phyloP scores from a whole-genome alignment of 352 stramenopile species.

The Globisporangium parvum region DNA sequence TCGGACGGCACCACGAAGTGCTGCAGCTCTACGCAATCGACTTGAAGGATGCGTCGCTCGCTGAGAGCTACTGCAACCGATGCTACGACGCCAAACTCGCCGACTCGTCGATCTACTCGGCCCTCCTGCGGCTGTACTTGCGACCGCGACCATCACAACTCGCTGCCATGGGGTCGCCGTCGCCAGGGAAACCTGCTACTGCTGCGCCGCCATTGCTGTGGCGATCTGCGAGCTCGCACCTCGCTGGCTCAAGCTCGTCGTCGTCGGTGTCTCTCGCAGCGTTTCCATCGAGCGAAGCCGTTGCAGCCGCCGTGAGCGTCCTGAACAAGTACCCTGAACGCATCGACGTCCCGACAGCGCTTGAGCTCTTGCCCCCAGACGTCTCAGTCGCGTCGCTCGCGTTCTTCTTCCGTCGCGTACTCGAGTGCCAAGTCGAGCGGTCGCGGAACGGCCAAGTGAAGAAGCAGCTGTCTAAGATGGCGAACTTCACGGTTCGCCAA shows the following conservation, averaged over 20 bases:
- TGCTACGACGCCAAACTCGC: constrained; percentile 70
- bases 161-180: constrained; percentile 10
- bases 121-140: constrained; percentile 67
- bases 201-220: constrained; percentile 23
- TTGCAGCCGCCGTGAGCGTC: constrained; percentile 62
- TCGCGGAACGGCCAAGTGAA: constrained; percentile 79
- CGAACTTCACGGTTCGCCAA: constrained; percentile 77
- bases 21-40: constrained; percentile 76
- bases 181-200: constrained; percentile 3
- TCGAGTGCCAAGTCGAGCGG: constrained; percentile 71
- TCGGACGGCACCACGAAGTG: constrained; percentile 76
- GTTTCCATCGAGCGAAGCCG: constrained; percentile 42
- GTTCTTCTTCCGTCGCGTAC: constrained; percentile 63
- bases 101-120: constrained; percentile 80
- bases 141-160: constrained; percentile 26
- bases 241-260: constrained; percentile 5
- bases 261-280: constrained; percentile 8
- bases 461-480: constrained; percentile 85
- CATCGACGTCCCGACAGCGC: constrained; percentile 71
- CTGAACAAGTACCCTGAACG: constrained; percentile 80
- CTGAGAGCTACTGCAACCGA: constrained; percentile 76
- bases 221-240: constrained; percentile 3
- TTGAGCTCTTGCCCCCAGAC: constrained; percentile 64
- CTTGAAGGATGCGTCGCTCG: constrained; percentile 60
- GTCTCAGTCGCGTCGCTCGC: constrained; percentile 41